phyloP scores from a whole-genome alignment of 2,329 filamentous ascomycete species.

The Trichoderma sp. region DNA sequence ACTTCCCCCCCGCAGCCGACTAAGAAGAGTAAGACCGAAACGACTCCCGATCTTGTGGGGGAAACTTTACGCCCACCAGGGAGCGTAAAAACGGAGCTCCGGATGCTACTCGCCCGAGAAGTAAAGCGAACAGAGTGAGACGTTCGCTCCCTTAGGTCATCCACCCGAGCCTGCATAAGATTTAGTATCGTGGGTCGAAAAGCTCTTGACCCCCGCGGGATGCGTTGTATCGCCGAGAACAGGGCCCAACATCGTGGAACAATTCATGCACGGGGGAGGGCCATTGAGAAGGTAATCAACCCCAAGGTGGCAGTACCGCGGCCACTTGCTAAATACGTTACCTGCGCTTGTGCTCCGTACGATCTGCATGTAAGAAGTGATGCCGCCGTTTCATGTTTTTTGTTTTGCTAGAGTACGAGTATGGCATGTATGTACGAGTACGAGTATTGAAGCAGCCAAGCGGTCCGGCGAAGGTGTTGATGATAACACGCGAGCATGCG shows the following conservation, averaged over 20 bases:
- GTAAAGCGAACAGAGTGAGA: not conserved
- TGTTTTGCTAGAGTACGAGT: not conserved
- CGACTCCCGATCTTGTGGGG: constrained; percentile 13
- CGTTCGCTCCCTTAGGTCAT: not conserved
- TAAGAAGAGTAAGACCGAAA: constrained; percentile 12
- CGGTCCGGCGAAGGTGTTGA: not conserved
- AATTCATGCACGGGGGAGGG: not conserved
- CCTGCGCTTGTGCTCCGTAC: not conserved
- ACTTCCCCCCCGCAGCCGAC: not conserved
- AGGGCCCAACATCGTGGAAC: not conserved
- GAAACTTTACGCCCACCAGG: not conserved
- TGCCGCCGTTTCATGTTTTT: not conserved
- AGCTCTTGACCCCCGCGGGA: constrained; percentile 13
- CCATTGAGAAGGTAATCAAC: not conserved
- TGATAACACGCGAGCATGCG: not conserved
- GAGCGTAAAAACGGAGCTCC: not conserved
- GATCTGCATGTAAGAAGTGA: not conserved
- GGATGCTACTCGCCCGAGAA: not conserved
- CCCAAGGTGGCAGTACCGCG: not conserved
- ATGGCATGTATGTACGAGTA: not conserved
- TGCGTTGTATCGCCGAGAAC: not conserved
- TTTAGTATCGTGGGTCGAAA: not conserved
- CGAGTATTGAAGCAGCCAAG: not conserved
- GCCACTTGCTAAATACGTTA: not conserved
- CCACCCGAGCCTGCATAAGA: not conserved